phyloP scores from a whole-genome alignment of 2,329 filamentous ascomycete genomes.

The Penicillium capsulatum region DNA sequence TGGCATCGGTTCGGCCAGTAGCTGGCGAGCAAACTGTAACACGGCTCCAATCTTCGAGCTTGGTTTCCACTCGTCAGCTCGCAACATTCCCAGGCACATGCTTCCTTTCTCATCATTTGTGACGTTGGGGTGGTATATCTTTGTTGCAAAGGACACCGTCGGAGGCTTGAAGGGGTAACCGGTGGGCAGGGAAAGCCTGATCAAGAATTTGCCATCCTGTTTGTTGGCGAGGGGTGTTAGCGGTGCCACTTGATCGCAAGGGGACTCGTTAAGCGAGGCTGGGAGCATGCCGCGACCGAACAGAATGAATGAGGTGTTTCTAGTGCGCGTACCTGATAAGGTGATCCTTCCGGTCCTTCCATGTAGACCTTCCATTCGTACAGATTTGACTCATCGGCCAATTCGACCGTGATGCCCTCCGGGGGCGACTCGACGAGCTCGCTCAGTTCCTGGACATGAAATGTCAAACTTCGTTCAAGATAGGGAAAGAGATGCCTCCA shows the following conservation, averaged over 20 bases:
- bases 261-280: no score
- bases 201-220: slow-evolving; percentile 67
- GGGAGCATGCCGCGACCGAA: no score
- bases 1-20: slow-evolving; percentile 76
- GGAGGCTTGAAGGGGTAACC: slow-evolving; percentile 92
- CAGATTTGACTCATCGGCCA: slow-evolving; percentile 61
- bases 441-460: slow-evolving; percentile 57
- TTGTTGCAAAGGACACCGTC: slow-evolving; percentile 72
- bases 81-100: slow-evolving; percentile 81
- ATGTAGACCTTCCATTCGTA: slow-evolving; percentile 65
- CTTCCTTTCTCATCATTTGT: slow-evolving; percentile 79
- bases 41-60: slow-evolving; percentile 71
- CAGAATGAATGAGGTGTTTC: no score
- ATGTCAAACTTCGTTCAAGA: no score
- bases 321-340: slow-evolving; percentile 54
- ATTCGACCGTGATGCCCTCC: slow-evolving; percentile 53
- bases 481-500: background rate
- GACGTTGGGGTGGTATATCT: slow-evolving; percentile 94
- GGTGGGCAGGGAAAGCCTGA: slow-evolving; percentile 67
- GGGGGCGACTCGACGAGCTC: slow-evolving; percentile 56
- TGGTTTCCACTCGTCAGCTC: slow-evolving; percentile 88
- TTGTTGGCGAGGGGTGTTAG: slow-evolving; percentile 8
- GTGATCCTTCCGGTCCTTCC: slow-evolving; percentile 61
- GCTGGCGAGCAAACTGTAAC: slow-evolving; percentile 68
- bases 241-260: background rate